A percentile compares a stretch with the other conserved stretches of the same genome.
These are phyloP conservation scores for Strobilomyces echinocephalus DNA, from an alignment of 768 basidiomycete genomes.

Conservation along the genomic window DNA sequence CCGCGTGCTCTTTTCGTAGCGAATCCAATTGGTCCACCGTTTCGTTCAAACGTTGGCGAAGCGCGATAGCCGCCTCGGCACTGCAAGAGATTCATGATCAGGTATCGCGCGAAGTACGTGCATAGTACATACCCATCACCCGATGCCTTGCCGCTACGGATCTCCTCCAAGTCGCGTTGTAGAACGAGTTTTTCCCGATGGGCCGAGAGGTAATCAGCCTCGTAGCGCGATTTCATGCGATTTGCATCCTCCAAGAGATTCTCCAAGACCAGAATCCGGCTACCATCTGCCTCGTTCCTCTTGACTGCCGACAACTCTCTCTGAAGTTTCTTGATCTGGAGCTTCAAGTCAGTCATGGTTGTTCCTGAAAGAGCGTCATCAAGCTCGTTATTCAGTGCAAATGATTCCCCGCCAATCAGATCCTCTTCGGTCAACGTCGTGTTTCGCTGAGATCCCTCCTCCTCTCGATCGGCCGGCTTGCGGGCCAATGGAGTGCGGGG, in stretches of 20 bases:
- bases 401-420: conserved; percentile 41
- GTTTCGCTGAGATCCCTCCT: conserved; percentile 10
- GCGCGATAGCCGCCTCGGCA: conserved; percentile 80
- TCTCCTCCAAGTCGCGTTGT: conserved; percentile 81
- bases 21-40: conserved; percentile 75
- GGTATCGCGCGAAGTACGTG: background rate
- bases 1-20: conserved; percentile 62
- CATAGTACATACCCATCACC: conserved; percentile 65
- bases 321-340: conserved; percentile 77
- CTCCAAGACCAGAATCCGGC: conserved; percentile 79
- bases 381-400: conserved; percentile 80
- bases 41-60: conserved; percentile 84
- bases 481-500: conserved; percentile 40
- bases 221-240: conserved; percentile 84
- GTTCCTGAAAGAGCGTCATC: conserved; percentile 79
- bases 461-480: conserved; percentile 22
- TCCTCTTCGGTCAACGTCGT: conserved; percentile 44
- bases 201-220: conserved; percentile 77
- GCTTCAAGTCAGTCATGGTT: conserved; percentile 88
- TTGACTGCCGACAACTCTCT: conserved; percentile 73
- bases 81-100: conserved; percentile 35
- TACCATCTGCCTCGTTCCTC: conserved; percentile 73
- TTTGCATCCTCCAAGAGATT: conserved; percentile 89
- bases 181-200: conserved; percentile 80
- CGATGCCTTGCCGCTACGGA: conserved; percentile 76